Percentiles rank a stretch among this genome's conserved stretches.
phyloP scores from a whole-genome alignment of 768 basidiomycete genomes.

The Boletus rufocinnamomeus region DNA sequence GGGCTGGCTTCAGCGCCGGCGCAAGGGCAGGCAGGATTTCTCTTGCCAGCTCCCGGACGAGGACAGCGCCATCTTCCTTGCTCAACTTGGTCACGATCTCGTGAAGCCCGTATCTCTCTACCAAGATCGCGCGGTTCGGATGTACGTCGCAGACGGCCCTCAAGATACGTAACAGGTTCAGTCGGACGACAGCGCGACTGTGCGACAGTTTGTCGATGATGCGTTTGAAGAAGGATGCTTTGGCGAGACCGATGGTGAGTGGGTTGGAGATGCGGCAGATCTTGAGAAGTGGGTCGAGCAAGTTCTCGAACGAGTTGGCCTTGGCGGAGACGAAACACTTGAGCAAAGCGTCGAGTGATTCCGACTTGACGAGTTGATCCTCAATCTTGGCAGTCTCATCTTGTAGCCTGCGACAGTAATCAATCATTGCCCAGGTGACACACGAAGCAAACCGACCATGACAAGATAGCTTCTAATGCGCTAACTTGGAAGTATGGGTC shows the following conservation, averaged over 20 bases:
- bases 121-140: constrained; percentile 78
- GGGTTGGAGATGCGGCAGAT: constrained; percentile 78
- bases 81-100: constrained; percentile 81
- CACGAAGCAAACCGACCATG: constrained; percentile 60
- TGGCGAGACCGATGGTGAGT: constrained; percentile 76
- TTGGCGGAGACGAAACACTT: constrained; percentile 83
- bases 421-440: neutral
- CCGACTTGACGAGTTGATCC: constrained; percentile 73
- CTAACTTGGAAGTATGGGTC: constrained; percentile 93
- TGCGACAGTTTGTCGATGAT: constrained; percentile 79
- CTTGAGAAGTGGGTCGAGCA: constrained; percentile 92
- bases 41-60: constrained; percentile 86
- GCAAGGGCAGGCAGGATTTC: constrained; percentile 80
- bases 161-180: constrained; percentile 86
- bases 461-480: constrained; percentile 85
- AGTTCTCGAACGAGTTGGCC: constrained; percentile 87
- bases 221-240: constrained; percentile 82
- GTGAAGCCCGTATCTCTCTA: constrained; percentile 79
- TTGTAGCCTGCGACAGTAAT: constrained; percentile 66
- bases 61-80: constrained; percentile 83
- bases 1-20: constrained; percentile 64
- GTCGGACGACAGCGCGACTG: constrained; percentile 81
- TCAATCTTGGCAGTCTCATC: constrained; percentile 95
- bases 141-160: constrained; percentile 87
- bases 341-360: constrained; percentile 66